Percentiles rank a stretch among this genome's conserved stretches.
These are phyloP conservation scores for Euryodendron excelsum DNA, from an alignment of 148 eudicot species.

Conservation along the genomic window DNA sequence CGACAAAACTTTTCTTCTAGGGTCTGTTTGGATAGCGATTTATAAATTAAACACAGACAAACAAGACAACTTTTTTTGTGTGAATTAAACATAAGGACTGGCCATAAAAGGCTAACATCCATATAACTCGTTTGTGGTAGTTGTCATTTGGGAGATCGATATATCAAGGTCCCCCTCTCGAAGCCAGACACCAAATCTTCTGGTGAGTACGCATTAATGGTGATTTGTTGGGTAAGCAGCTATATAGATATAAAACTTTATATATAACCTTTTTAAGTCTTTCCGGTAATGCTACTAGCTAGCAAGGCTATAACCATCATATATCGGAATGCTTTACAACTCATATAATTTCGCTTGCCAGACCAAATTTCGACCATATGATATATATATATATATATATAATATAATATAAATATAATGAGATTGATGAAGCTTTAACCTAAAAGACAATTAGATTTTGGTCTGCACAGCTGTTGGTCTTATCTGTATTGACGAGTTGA, in stretches of 20 bases:
- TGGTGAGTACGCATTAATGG: neutral
- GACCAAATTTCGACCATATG: no score
- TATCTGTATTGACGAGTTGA: no score
- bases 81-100: neutral
- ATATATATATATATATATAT: no score
- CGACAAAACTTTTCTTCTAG: conserved; percentile 9
- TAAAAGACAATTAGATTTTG: neutral
- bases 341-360: no score
- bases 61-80: neutral
- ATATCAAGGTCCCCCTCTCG: neutral
- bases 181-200: neutral
- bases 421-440: neutral
- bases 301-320: neutral
- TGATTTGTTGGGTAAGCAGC: neutral
- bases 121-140: conserved; percentile 11
- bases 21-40: conserved; percentile 17
- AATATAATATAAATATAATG: no score
- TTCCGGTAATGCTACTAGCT: neutral
- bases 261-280: neutral
- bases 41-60: conserved; percentile 2
- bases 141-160: neutral
- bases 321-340: no score
- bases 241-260: no score
- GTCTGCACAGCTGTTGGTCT: neutral
- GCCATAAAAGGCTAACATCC: conserved; percentile 12